Conservation (phyloP, 2,329 filamentous ascomycete species). For the Penicillium capsulatum region DNA sequence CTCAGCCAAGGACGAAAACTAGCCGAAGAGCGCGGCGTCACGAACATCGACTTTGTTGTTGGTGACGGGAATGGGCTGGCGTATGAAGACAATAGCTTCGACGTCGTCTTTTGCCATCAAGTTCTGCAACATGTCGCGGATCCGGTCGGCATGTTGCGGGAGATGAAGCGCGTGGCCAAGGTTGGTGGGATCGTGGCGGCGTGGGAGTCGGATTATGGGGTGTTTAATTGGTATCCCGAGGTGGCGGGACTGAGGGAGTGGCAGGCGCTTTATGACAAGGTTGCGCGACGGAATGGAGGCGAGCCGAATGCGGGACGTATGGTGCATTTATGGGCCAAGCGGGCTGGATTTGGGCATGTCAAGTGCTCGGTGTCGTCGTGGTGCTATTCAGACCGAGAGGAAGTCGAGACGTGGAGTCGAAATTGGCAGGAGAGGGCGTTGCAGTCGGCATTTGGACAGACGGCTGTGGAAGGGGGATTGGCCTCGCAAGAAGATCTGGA, state of each 20-base stretch:
- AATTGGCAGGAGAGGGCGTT: constrained; percentile 26
- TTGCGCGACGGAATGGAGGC: constrained; percentile 28
- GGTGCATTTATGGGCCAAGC: constrained; percentile 29
- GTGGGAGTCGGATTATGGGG: constrained; percentile 36
- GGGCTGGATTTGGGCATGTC: constrained; percentile 27
- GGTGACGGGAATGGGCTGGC: constrained; percentile 42
- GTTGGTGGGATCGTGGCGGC: constrained; percentile 51
- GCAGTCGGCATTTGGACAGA: constrained; percentile 24
- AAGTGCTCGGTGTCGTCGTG: constrained; percentile 24
- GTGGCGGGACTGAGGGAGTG: constrained; percentile 23
- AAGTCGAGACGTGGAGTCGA: constrained; percentile 27
- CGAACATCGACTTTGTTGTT: constrained; percentile 34
- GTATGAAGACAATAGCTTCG: constrained; percentile 50
- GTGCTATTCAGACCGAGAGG: constrained; percentile 28
- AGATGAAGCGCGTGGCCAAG: constrained; percentile 54
- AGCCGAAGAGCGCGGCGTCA: constrained; percentile 28
- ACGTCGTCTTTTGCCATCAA: constrained; percentile 58
- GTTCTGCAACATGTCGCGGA: constrained; percentile 55
- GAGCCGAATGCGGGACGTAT: constrained; percentile 26
- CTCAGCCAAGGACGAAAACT: constrained; percentile 30
- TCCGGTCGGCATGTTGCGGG: constrained; percentile 48
- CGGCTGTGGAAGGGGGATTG: constrained; percentile 26
- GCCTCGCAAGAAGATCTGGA: constrained; percentile 29
- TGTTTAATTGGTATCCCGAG: constrained; percentile 30
- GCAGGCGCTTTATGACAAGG: constrained; percentile 24